Evolutionary conservation across 2,329 filamentous ascomycete genomes (phyloP).

Genomic region (Claviceps sp.): DNA sequence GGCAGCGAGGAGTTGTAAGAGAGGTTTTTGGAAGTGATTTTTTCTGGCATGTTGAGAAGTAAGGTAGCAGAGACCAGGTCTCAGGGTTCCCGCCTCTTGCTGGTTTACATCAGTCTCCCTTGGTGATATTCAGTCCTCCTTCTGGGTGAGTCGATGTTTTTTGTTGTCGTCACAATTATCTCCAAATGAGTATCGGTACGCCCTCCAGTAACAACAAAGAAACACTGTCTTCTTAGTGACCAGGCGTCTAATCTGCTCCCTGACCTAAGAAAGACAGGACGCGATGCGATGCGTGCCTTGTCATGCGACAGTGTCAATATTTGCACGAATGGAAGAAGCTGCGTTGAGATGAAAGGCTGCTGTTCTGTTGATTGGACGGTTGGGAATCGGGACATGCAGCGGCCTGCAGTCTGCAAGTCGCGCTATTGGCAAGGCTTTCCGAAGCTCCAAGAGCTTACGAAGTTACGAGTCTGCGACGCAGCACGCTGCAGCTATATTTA

Average conservation of each 20-base stretch:
- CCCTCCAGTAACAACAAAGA: no score
- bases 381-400: not conserved
- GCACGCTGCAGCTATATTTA: not conserved
- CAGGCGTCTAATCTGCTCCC: no score
- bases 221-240: no score
- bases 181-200: no score
- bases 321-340: no score
- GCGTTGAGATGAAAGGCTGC: no score
- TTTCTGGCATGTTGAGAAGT: slow-evolving; percentile 31
- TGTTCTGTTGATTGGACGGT: not conserved
- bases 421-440: not conserved
- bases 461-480: not conserved
- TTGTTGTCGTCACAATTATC: no score
- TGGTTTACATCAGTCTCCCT: not conserved
- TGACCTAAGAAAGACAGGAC: no score
- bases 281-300: no score
- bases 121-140: no score
- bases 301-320: no score
- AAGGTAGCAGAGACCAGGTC: not conserved
- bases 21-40: slow-evolving; percentile 59
- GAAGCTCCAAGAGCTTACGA: not conserved
- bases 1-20: slow-evolving; percentile 48
- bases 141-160: not conserved
- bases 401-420: not conserved
- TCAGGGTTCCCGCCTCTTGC: not conserved